phyloP scores from a whole-genome alignment of 2,329 filamentous ascomycete genomes.

The Colletotrichum gloeosporioides region DNA sequence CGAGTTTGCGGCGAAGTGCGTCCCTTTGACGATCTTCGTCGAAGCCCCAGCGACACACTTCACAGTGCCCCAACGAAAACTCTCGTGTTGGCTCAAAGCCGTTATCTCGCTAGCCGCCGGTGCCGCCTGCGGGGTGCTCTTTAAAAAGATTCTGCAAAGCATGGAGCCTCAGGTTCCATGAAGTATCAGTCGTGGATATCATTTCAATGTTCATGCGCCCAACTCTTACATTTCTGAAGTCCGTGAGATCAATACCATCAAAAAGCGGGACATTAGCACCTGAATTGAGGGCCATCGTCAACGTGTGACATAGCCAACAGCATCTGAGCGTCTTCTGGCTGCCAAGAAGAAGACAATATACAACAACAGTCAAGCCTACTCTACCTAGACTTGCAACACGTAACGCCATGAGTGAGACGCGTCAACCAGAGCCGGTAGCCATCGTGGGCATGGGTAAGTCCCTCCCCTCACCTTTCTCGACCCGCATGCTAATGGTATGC shows the following conservation, averaged over 20 bases:
- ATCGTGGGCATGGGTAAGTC: neutral
- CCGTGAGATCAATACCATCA: neutral
- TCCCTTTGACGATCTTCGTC: neutral
- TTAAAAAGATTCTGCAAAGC: neutral
- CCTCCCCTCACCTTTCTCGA: rapidly evolving
- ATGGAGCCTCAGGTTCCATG: rapidly evolving
- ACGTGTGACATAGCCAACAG: neutral
- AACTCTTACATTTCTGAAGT: neutral
- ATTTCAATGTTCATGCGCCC: neutral
- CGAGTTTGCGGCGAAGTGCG: neutral
- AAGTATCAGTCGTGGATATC: neutral
- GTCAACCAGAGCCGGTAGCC: neutral
- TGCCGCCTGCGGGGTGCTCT: neutral
- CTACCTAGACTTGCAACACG: neutral
- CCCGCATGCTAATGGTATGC: neutral
- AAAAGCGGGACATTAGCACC: neutral
- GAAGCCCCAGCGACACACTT: neutral
- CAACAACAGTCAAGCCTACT: rapidly evolving
- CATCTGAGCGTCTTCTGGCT: neutral
- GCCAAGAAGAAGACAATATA: neutral
- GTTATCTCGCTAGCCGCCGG: neutral
- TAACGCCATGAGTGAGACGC: neutral
- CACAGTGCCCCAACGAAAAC: neutral
- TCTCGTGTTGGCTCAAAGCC: neutral
- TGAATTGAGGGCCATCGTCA: neutral